Conservation (phyloP, 208 protist genomes). For the Vickermania ingenoplastis region DNA sequence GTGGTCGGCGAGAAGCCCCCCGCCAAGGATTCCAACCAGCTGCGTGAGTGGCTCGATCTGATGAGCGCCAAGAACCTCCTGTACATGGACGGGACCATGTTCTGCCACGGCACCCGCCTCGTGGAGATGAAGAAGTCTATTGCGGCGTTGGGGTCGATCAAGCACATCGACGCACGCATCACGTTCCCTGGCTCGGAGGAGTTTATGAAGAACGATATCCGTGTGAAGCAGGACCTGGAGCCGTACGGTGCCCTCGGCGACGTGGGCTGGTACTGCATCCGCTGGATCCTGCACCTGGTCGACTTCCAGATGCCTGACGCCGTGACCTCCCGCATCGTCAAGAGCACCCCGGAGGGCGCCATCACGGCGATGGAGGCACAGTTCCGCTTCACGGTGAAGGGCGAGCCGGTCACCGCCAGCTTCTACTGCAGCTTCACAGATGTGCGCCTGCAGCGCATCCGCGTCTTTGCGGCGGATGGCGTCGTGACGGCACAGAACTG, state of each 20-base stretch:
- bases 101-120: conserved; percentile 43
- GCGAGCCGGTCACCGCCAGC: conserved; percentile 23
- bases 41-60: conserved; percentile 32
- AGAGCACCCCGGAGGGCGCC: conserved; percentile 10
- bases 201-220: conserved; percentile 48
- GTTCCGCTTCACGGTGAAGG: conserved; percentile 26
- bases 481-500: conserved; percentile 42
- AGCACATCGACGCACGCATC: conserved; percentile 43
- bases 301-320: conserved; percentile 35
- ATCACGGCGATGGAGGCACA: conserved; percentile 54
- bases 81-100: conserved; percentile 57
- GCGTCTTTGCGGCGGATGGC: conserved; percentile 29
- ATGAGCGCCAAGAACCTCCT: conserved; percentile 34
- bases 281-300: conserved; percentile 50
- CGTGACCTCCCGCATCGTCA: conserved; percentile 14
- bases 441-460: conserved; percentile 39
- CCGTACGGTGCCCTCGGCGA: conserved; percentile 53
- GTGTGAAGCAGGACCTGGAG: conserved; percentile 37
- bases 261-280: conserved; percentile 73
- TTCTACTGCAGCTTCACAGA: conserved; percentile 52
- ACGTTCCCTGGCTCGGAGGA: conserved; percentile 29
- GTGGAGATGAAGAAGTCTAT: conserved; percentile 27
- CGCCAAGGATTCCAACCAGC: conserved; percentile 17
- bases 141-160: conserved; percentile 18
- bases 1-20: conserved; percentile 63